Evolutionary conservation across 345 rosid species (phyloP), one percentile per base, ranked within the genome.

Genomic region (Acer negundo): DNA sequence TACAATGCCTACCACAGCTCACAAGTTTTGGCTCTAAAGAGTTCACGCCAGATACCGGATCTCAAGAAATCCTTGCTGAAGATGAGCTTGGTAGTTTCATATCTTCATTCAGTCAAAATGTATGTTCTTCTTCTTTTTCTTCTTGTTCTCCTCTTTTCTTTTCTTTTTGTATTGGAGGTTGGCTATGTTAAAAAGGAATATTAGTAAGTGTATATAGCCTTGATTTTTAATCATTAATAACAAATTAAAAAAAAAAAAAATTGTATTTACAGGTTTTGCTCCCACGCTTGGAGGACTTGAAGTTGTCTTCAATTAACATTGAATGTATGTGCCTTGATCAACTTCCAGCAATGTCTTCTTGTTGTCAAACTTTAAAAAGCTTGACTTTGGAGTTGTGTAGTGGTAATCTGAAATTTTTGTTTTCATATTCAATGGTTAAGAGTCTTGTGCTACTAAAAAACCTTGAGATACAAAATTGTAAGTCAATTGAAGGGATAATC

Each of bases 1-100:
- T 83, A 35, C 3, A 46, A 49, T 26, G 38, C 31, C 59, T 77
- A 22, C 75, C 75, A 58, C 77, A 13, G 35, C 77, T 83, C 31
- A 65, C 22, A 20, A 24, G 22, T 11, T 70, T 70, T 13, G 53
- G 12, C 28, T 15, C 8, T 1, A 15, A 51, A 15, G 56, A 17
- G 4, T 51, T 51, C 19, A 53, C 8, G 0, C 58, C n/a, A 0
- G 2, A 4, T 53, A 16, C 6, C 1, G 58, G 58, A 16, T 53
- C 58, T 53, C 58, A 16, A 53, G 58, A 53, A 16, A 53, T 53
- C 7, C 7, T 53, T 53, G 58, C 20, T 16, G 58, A 53, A 53
- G 58, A 53, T 16, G 73, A 59, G 23, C 0, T 5, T 19, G 62
- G 62, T 3, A 8, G 24, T 68, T 68, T 35, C 38, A 35, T 35